Evolutionary conservation across 192 early-diverging fungal species (phyloP).

Genomic region (Borealophlyctis nickersoniae): DNA sequence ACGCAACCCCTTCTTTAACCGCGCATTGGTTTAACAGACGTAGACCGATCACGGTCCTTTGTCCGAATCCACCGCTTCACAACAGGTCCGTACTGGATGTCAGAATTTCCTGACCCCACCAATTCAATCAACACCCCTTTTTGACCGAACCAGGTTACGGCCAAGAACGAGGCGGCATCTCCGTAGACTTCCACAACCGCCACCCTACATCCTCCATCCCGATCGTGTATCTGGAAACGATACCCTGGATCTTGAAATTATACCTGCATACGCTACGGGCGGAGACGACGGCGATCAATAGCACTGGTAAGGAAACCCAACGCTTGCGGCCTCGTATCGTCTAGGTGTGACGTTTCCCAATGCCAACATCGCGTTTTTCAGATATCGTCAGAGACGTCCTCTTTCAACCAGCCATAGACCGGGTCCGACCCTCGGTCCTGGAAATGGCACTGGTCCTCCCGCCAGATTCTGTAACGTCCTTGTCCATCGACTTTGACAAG

Average conservation of each 20-base stretch:
- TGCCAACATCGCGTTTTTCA: slow-evolving; percentile 12
- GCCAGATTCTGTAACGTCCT: slow-evolving; percentile 58
- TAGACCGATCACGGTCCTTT: slow-evolving; percentile 35
- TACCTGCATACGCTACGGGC: slow-evolving; percentile 85
- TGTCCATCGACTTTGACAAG: slow-evolving; percentile 84
- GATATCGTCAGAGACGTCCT: slow-evolving; percentile 47
- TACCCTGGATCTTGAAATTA: slow-evolving; percentile 91
- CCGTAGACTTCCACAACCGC: slow-evolving; percentile 70
- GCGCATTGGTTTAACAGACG: too few relatives aligned
- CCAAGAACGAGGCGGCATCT: slow-evolving; percentile 80
- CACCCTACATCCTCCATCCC: slow-evolving; percentile 35
- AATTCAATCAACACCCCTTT: too few relatives aligned
- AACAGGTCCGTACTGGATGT: slow-evolving; percentile 39
- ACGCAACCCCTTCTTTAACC: too few relatives aligned
- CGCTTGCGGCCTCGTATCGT: neutral
- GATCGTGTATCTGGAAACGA: slow-evolving; percentile 68
- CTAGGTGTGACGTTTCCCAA: neutral
- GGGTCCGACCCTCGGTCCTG: slow-evolving; percentile 75
- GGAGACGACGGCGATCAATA: slow-evolving; percentile 17
- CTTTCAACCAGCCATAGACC: slow-evolving; percentile 77
- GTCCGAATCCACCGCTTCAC: slow-evolving; percentile 62
- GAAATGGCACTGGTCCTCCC: slow-evolving; percentile 72
- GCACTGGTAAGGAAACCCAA: neutral
- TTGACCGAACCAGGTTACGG: slow-evolving; percentile 73
- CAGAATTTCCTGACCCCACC: too few relatives aligned